Evolutionary conservation across 306 rosid species (phyloP).

Genomic region (Medicago lupulina): DNA sequence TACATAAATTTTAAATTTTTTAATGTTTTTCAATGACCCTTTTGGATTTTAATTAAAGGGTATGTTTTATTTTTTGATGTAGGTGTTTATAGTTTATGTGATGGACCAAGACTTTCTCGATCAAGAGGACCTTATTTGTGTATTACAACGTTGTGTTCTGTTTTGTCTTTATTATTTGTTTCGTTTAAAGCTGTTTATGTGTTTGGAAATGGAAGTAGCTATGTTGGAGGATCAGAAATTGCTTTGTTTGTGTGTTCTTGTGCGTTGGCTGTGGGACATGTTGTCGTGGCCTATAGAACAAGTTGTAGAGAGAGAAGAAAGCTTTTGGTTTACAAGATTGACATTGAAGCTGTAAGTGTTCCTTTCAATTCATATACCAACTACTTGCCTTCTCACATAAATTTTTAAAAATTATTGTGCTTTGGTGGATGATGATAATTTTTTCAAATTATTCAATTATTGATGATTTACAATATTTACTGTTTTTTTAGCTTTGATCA

Average conservation of each 20-base stretch:
- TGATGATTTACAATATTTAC: background rate
- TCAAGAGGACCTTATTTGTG: slow-evolving; percentile 89
- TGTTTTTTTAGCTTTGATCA: background rate
- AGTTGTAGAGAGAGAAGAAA: slow-evolving; percentile 96
- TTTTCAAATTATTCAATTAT: background rate
- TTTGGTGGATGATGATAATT: background rate
- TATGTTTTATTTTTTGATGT: background rate
- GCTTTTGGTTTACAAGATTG: slow-evolving; percentile 93
- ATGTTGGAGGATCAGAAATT: slow-evolving; percentile 57
- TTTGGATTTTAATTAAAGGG: slow-evolving; percentile 31
- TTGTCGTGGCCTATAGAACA: slow-evolving; percentile 86
- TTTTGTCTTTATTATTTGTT: slow-evolving; percentile 73
- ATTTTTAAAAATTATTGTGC: background rate
- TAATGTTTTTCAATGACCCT: slow-evolving; percentile 30
- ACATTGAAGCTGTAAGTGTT: slow-evolving; percentile 90
- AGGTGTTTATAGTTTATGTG: slow-evolving; percentile 93
- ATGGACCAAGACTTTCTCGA: slow-evolving; percentile 80
- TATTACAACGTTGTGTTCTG: slow-evolving; percentile 74
- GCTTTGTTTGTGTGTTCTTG: slow-evolving; percentile 77
- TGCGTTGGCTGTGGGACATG: slow-evolving; percentile 82
- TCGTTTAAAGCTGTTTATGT: slow-evolving; percentile 78
- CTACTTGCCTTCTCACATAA: slow-evolving; percentile 22
- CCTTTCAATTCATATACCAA: background rate
- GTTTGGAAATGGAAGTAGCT: slow-evolving; percentile 53
- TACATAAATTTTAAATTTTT: background rate